These are phyloP conservation scores for Globisporangium nagaii DNA, from an alignment of 352 stramenopile species.

Conservation along the genomic window DNA sequence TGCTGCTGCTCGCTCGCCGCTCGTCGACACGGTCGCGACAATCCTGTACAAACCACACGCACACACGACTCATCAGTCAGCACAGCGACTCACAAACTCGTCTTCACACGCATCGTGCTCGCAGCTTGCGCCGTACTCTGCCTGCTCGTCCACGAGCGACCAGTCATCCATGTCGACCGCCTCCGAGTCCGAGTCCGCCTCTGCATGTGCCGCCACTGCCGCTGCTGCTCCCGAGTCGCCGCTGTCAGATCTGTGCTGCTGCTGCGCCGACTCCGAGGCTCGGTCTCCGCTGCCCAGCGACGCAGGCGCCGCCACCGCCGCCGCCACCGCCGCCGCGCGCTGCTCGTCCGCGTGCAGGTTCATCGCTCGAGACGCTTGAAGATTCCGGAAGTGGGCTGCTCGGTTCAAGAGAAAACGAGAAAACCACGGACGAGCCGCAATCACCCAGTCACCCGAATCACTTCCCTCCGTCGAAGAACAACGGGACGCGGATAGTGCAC, in stretches of 20 bases:
- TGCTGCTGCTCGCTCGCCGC: background rate
- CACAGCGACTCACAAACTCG: background rate
- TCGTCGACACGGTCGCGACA: constrained; percentile 25
- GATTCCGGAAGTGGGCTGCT: background rate
- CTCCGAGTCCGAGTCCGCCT: background rate
- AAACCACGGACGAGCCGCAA: background rate
- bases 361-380: constrained; percentile 1
- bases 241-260: background rate
- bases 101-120: background rate
- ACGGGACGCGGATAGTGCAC: too few species aligned
- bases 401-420: background rate
- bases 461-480: background rate
- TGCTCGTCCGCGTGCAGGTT: background rate
- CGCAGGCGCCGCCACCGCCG: too few species aligned
- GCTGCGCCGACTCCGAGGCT: too few species aligned
- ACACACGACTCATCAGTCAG: background rate
- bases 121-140: constrained; percentile 33
- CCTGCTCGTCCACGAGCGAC: constrained; percentile 62
- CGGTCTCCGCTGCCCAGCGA: too few species aligned
- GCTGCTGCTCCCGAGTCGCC: background rate
- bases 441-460: background rate
- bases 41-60: constrained; percentile 24
- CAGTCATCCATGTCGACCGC: constrained; percentile 41
- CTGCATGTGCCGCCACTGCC: background rate
- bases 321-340: too few species aligned